Evolutionary conservation across 306 rosid genomes (phyloP).

Genomic region (Quercus aquifolioides): DNA sequence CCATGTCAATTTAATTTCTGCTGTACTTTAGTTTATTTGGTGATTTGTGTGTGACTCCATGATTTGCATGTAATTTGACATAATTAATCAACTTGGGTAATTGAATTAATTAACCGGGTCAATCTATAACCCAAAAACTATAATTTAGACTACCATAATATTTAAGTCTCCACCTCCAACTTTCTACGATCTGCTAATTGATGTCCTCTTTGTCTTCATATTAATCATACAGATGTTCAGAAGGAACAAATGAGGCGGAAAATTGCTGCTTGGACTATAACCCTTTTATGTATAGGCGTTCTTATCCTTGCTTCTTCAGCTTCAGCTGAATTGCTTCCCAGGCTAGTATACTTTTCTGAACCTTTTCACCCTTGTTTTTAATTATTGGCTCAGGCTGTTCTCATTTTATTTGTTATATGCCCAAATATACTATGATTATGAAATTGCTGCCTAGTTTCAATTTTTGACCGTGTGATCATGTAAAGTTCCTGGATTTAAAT

Average conservation of each 20-base stretch:
- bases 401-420: neutral
- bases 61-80: too few relatives aligned
- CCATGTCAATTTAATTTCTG: too few relatives aligned
- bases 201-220: slow-evolving; percentile 9
- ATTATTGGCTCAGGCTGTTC: neutral
- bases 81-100: too few relatives aligned
- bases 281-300: slow-evolving; percentile 54
- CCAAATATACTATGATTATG: neutral
- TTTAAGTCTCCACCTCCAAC: slow-evolving; percentile 3
- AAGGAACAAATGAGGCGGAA: slow-evolving; percentile 58
- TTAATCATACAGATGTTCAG: slow-evolving; percentile 31
- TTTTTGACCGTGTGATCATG: neutral
- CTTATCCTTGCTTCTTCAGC: slow-evolving; percentile 49
- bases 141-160: neutral
- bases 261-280: slow-evolving; percentile 64
- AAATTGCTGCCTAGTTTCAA: neutral
- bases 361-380: neutral
- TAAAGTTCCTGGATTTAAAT: neutral
- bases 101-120: too few relatives aligned
- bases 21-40: too few relatives aligned
- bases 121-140: too few relatives aligned
- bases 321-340: slow-evolving; percentile 51
- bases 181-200: slow-evolving; percentile 9
- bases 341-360: slow-evolving; percentile 36
- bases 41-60: too few relatives aligned